Base-by-base conservation (phyloP, 805 yeast genomes). In the Sporopachydermia quercuum region DNA sequence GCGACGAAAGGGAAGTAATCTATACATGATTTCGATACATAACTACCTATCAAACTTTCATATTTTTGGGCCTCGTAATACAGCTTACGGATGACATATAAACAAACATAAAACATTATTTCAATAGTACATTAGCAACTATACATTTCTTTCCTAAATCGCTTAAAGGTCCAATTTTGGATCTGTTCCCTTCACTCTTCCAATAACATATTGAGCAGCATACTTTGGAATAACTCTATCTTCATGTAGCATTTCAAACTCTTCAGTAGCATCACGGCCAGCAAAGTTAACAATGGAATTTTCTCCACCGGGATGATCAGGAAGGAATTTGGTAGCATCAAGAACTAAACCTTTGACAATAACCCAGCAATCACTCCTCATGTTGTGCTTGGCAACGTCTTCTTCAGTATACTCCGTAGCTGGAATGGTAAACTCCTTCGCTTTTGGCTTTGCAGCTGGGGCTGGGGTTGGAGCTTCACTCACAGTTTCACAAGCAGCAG, bases 231-330 rank as follows among this genome's bases (percentile, higher is more conserved):
- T 59, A 39, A 73, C 73, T 38, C 61, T 61, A 45, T 74, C 80
- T 41, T 72, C 75, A 49, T 74, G 80, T 40, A 74, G 55, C 72
- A 67, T 65, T 35, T 58, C 71, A 47, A 66, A 67, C 39, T 66
- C 64, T 41, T 65, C 70, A 2, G 70, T 66, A 3, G 72, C 71
- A 45, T 65, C 71, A 44, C 57, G 62, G 1, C 73, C 71, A 8
- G 67, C 68, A 47, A 62, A 65, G 42, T 63, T 61, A 13, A 62
- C 38, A 43, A 74, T 71, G 11, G 77, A 66, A 39, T 72, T 71
- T 14, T 58, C 68, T 5, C 83, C 83, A 18, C 83, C 83, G 4
- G 83, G 83, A 47, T 66, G 74, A 44, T 62, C 57, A 13, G 50
- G 44, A 42, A 69, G 51, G 45, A 71, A 71, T 11, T 59, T 45